Evolutionary conservation across 2,329 filamentous ascomycete genomes (phyloP).

Genomic region (Fusarium albidum): DNA sequence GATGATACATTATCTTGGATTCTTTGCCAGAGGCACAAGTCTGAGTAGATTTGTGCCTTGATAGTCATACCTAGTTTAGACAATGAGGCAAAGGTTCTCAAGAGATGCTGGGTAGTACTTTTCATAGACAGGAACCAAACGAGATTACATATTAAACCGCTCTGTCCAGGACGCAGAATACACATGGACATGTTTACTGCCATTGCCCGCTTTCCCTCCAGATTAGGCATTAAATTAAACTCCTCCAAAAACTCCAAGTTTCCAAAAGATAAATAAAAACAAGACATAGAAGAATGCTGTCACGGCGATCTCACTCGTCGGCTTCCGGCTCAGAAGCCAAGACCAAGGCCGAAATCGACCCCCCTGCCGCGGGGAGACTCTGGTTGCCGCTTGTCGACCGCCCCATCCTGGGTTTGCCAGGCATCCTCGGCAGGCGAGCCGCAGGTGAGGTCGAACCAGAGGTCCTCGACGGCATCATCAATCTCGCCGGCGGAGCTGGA

Average conservation of each 20-base stretch:
- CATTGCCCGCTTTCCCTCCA: constrained; percentile 1
- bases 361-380: not conserved
- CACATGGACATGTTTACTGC: constrained; percentile 13
- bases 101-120: constrained; percentile 12
- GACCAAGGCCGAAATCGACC: constrained; percentile 9
- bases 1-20: too few relatives aligned
- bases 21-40: too few relatives aligned
- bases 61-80: too few relatives aligned
- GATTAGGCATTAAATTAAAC: constrained; percentile 31
- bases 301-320: not conserved
- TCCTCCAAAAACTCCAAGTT: constrained; percentile 22
- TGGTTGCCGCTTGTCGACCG: not conserved
- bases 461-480: constrained; percentile 40
- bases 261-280: not conserved
- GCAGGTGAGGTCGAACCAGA: constrained; percentile 49
- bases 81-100: not conserved
- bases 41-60: too few relatives aligned
- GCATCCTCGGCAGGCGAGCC: constrained; percentile 43
- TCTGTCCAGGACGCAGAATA: not conserved
- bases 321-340: constrained; percentile 5
- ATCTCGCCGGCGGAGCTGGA: constrained; percentile 42
- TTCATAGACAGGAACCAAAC: constrained; percentile 24
- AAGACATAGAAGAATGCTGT: constrained; percentile 17
- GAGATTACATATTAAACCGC: constrained; percentile 21
- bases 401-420: constrained; percentile 29